These are phyloP conservation scores for Fusarium sp. DNA, from an alignment of 2,329 filamentous ascomycete species.

Conservation along the genomic window DNA sequence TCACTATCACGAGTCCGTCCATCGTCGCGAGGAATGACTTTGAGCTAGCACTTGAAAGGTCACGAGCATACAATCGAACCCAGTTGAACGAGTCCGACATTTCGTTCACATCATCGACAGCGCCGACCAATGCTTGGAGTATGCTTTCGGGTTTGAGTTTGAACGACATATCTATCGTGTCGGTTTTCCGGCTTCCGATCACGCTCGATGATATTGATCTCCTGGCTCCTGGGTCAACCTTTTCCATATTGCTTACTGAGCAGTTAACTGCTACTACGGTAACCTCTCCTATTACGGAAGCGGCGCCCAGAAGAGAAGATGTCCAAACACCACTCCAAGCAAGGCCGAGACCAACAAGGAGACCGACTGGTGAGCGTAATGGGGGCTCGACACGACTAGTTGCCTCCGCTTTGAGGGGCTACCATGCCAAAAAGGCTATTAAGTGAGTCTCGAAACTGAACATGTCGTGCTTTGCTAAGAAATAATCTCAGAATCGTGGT, in stretches of 20 bases:
- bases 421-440: neutral
- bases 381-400: neutral
- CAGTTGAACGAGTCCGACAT: neutral
- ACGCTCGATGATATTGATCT: slow-evolving; percentile 2
- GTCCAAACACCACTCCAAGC: neutral
- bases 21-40: neutral
- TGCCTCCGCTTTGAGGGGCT: neutral
- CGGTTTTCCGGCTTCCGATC: slow-evolving; percentile 3
- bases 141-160: slow-evolving; percentile 11
- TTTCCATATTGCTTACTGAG: neutral
- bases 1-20: neutral
- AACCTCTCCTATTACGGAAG: accelerated
- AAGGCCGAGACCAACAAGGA: neutral
- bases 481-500: neutral
- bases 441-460: neutral
- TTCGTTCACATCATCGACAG: slow-evolving; percentile 3
- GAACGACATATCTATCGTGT: slow-evolving; percentile 4
- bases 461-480: neutral
- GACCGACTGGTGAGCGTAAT: neutral
- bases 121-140: neutral
- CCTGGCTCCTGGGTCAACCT: slow-evolving; percentile 5
- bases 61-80: neutral
- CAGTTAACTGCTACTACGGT: neutral
- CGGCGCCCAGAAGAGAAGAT: neutral
- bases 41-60: neutral